A percentile compares a stretch with the other conserved stretches of the same genome.
These are phyloP conservation scores for Flammula alnicola DNA, from an alignment of 1,284 basidiomycete species.

Conservation along the genomic window DNA sequence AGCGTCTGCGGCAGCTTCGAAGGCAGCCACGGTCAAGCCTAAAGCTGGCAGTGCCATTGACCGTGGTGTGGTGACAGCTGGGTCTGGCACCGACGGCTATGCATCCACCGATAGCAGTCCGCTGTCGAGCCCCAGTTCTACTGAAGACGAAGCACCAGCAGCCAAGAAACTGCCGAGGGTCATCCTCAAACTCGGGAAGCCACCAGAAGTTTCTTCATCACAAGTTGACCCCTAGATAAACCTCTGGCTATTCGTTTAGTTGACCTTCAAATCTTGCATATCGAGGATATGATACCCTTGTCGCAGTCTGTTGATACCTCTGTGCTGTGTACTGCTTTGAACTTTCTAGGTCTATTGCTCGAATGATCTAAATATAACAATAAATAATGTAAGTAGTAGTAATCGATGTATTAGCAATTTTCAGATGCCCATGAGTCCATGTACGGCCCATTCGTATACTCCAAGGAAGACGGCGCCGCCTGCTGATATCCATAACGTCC, in stretches of 20 bases:
- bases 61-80: not conserved
- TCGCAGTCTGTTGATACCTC: not conserved
- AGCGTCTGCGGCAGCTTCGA: conserved; percentile 6
- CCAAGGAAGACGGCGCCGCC: conserved; percentile 98
- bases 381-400: conserved; percentile 13
- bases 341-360: not conserved
- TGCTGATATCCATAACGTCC: conserved; percentile 94
- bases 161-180: conserved; percentile 58
- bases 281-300: not conserved
- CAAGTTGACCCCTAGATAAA: too few species aligned
- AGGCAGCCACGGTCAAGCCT: conserved; percentile 1
- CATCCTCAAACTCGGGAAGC: conserved; percentile 52
- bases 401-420: not conserved
- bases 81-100: conserved; percentile 2
- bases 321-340: not conserved
- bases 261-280: not conserved
- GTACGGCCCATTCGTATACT: conserved; percentile 80
- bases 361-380: conserved; percentile 5
- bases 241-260: too few species aligned
- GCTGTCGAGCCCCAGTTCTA: conserved; percentile 23
- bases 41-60: not conserved
- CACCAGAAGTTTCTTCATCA: too few species aligned
- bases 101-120: conserved; percentile 16
- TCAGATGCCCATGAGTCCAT: conserved; percentile 38
- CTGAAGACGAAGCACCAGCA: conserved; percentile 22